Evolutionary conservation across 1,139 yeast species (phyloP).

Genomic region (Taphrina pruni): DNA sequence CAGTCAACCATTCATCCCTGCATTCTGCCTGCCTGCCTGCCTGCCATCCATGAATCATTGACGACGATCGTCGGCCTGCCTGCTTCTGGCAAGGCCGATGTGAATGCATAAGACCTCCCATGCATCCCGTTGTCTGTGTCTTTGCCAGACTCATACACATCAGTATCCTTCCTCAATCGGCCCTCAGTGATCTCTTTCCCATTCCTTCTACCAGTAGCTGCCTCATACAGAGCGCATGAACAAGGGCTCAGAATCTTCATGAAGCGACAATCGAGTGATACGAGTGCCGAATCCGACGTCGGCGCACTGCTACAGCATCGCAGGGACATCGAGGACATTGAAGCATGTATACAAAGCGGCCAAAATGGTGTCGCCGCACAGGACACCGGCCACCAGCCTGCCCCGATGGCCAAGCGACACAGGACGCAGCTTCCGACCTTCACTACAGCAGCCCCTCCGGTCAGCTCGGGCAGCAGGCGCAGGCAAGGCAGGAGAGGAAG

Average conservation of each 20-base stretch:
- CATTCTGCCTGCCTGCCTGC: neutral
- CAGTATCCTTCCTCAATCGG: too few relatives aligned
- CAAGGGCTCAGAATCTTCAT: neutral
- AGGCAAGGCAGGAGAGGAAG: neutral
- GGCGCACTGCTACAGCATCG: neutral
- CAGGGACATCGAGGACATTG: neutral
- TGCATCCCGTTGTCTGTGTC: neutral
- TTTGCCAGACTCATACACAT: neutral
- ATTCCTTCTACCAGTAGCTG: too few relatives aligned
- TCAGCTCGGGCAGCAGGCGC: too few relatives aligned
- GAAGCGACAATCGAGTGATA: constrained; percentile 5
- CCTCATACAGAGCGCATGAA: too few relatives aligned
- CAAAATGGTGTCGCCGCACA: too few relatives aligned
- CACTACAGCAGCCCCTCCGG: neutral
- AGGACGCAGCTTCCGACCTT: neutral
- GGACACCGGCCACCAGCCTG: neutral
- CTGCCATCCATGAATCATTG: constrained; percentile 3
- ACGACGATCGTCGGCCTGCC: neutral
- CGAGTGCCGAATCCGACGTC: neutral
- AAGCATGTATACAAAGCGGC: too few relatives aligned
- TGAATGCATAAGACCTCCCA: constrained; percentile 1
- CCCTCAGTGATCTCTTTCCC: too few relatives aligned
- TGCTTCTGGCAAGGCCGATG: neutral
- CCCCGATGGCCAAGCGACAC: neutral
- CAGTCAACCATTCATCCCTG: neutral